Base-by-base conservation (phyloP, 1,139 yeast genomes). In the Debaryomycetaceae sp. region DNA sequence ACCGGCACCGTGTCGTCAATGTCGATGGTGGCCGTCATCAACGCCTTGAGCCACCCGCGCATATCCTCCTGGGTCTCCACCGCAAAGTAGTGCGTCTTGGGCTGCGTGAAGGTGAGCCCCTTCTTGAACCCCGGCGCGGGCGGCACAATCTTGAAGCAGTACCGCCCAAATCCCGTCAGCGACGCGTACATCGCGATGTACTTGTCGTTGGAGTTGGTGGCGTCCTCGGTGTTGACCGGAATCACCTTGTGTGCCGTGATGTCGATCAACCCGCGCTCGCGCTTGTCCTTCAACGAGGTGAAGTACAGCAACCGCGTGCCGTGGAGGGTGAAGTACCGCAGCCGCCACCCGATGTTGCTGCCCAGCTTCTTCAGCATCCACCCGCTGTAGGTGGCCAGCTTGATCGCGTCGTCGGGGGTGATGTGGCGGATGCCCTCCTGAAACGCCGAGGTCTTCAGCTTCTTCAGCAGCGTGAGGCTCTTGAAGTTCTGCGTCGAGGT, bases 81-180 rank as follows among this genome's bases (percentile, higher is more conserved):
- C 0, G 97, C 96, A 68, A 91, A 93, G 55, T 82, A 91, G 49
- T 91, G 98, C 3, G 89, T 84, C 44, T 88, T 85, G 20, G 96
- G 98, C 44, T 89, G 96, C 0, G 99, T 93, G 53, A 93, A 93
- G 0, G 96, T 89, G 35, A 91, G 74, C 1, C 97, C 97, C 57
- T 89, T 91, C 44, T 82, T 80, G 39, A 91, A 84, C 0, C 99
- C 99, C 0, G 98, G 98, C 1, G 95, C 96, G 1, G 99, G 99
- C 4, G 99, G 99, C 2, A 89, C 78, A 11, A 91, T 56, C 55
- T 91, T 91, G 64, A 91, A 91, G 49, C 96, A 88, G 51, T 78
- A 85, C 28, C 95, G 70, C 12, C 97, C 97, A 33, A 84, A 83
- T 10, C 96, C 96, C 3, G 95, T 83, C 21, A 93, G 79, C 1